A percentile compares a stretch with the other conserved stretches of the same genome.
These are phyloP conservation scores for Iris macrosiphon DNA, from an alignment of 106 monocot genomes.

Conservation along the genomic window DNA sequence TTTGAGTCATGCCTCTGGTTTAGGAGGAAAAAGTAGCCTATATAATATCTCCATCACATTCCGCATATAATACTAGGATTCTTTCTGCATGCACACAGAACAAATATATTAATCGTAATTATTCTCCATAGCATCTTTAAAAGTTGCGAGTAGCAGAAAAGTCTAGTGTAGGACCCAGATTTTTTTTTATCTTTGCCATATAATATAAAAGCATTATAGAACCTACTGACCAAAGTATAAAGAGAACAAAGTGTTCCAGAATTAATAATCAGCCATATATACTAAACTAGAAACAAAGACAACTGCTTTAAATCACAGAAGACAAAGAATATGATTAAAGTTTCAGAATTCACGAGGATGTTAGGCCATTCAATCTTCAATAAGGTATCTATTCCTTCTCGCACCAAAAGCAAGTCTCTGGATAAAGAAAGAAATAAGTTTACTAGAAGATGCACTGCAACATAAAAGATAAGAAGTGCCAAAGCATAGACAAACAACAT, in stretches of 20 bases:
- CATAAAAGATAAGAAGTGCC: background rate
- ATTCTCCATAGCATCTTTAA: too few relatives aligned
- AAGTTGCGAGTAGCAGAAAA: too few relatives aligned
- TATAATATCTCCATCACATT: background rate
- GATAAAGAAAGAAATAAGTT: slow-evolving; percentile 7
- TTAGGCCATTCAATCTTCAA: slow-evolving; percentile 54
- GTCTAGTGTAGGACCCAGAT: too few relatives aligned
- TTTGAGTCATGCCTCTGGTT: background rate
- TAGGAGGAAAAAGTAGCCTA: background rate
- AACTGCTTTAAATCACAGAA: background rate
- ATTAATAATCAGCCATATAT: background rate
- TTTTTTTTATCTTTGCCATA: too few relatives aligned
- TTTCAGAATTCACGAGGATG: slow-evolving; percentile 3
- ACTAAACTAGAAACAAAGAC: background rate
- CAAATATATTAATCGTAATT: too few relatives aligned
- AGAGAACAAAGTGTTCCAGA: background rate
- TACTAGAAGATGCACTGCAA: background rate
- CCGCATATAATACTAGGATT: background rate
- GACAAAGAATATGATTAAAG: background rate
- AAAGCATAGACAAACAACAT: background rate
- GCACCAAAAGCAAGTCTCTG: slow-evolving; percentile 97
- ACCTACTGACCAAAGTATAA: too few relatives aligned
- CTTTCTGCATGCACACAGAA: background rate
- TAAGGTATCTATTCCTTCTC: slow-evolving; percentile 65
- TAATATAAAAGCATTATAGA: too few relatives aligned